Percentiles rank a stretch among this genome's conserved stretches.
These are phyloP conservation scores for Lachnellula occidentalis DNA, from an alignment of 2,329 filamentous ascomycete species.

Conservation along the genomic window DNA sequence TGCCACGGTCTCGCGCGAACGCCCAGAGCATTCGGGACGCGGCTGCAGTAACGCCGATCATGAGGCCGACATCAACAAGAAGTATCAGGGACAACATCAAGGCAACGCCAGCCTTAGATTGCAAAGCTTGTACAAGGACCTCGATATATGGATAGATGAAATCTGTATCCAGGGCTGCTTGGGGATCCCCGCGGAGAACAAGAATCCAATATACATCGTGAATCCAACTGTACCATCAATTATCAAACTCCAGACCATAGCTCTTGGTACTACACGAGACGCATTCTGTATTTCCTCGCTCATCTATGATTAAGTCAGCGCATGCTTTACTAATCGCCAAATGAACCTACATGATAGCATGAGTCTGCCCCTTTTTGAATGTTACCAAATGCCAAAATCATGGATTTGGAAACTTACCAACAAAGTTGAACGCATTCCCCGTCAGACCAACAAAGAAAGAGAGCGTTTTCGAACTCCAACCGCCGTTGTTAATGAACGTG, in stretches of 20 bases:
- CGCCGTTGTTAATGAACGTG: background rate
- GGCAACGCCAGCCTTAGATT: constrained; percentile 34
- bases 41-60: constrained; percentile 33
- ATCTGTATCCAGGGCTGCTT: constrained; percentile 45
- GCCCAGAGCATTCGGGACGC: constrained; percentile 38
- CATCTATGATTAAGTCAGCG: constrained; percentile 26
- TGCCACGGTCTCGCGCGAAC: constrained; percentile 35
- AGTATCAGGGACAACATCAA: constrained; percentile 20
- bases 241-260: constrained; percentile 43
- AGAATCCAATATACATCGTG: constrained; percentile 49
- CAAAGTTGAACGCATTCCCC: background rate
- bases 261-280: constrained; percentile 43
- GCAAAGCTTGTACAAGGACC: constrained; percentile 43
- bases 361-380: background rate
- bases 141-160: constrained; percentile 52
- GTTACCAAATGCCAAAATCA: background rate
- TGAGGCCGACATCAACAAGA: constrained; percentile 34
- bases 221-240: constrained; percentile 50
- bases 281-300: constrained; percentile 44
- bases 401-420: background rate
- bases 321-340: background rate
- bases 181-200: constrained; percentile 39
- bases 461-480: background rate
- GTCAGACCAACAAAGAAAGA: constrained; percentile 3
- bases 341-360: constrained; percentile 3